Conservation (phyloP, 2,329 filamentous ascomycete species). For the Aspergillus novofumigatus region DNA sequence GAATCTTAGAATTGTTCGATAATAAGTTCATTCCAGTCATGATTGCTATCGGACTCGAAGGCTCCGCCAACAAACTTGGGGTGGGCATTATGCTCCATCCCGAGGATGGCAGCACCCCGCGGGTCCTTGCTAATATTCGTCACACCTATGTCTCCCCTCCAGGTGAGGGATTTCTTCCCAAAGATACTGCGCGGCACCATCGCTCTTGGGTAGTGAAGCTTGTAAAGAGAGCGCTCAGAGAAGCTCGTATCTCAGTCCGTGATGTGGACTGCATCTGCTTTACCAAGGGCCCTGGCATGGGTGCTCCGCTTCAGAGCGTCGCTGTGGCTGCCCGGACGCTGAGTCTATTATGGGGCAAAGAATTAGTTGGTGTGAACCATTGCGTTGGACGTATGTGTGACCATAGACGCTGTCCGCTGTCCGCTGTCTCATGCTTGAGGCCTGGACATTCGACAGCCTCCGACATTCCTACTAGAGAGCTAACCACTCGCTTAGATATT, state of each 20-base stretch:
- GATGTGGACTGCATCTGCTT: slow-evolving; percentile 93
- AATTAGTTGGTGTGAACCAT: slow-evolving; percentile 94
- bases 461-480: neutral
- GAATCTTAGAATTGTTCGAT: neutral
- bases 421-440: neutral
- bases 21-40: slow-evolving; percentile 34
- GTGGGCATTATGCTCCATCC: slow-evolving; percentile 83
- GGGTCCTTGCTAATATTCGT: slow-evolving; percentile 86
- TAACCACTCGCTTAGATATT: slow-evolving; percentile 56
- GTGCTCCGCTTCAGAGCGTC: slow-evolving; percentile 81
- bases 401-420: neutral
- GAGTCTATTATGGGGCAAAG: slow-evolving; percentile 76
- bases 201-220: slow-evolving; percentile 76
- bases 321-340: slow-evolving; percentile 81
- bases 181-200: slow-evolving; percentile 93
- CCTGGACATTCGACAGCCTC: neutral
- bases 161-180: slow-evolving; percentile 90
- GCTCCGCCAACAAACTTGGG: slow-evolving; percentile 96
- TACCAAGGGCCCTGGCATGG: slow-evolving; percentile 95
- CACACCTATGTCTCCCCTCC: slow-evolving; percentile 91
- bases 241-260: slow-evolving; percentile 57
- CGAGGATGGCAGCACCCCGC: slow-evolving; percentile 51
- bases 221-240: slow-evolving; percentile 72
- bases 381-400: slow-evolving; percentile 71
- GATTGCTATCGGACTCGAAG: slow-evolving; percentile 75